These are phyloP conservation scores for Trichoderma sp. DNA, from an alignment of 2,329 filamentous ascomycete species.

Conservation along the genomic window DNA sequence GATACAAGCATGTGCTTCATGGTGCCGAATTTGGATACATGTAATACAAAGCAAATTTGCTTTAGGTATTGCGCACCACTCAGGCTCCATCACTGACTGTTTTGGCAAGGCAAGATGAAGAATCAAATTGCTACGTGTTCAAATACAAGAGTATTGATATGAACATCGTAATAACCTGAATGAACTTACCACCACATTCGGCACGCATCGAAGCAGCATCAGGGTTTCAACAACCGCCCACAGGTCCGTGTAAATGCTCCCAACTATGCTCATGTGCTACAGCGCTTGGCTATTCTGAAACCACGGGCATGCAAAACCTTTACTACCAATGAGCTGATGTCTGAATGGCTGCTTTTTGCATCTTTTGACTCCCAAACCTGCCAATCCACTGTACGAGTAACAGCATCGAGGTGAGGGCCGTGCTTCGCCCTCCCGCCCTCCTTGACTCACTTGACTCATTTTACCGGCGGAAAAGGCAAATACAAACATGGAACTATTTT, in stretches of 20 bases:
- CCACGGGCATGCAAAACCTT: background rate
- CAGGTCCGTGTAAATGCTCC: background rate
- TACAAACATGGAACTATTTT: background rate
- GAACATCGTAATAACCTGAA: background rate
- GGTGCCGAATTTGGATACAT: background rate
- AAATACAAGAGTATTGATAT: background rate
- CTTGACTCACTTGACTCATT: slow-evolving; percentile 3
- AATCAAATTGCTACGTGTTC: background rate
- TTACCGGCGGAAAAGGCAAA: background rate
- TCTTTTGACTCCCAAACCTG: background rate
- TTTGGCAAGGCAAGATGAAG: background rate
- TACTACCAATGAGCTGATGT: background rate
- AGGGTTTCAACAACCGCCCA: background rate
- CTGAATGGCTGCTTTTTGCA: background rate
- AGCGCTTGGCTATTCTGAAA: background rate
- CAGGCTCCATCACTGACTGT: background rate
- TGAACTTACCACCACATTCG: background rate
- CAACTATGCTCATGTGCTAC: background rate
- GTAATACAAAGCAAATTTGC: background rate
- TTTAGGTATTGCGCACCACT: background rate
- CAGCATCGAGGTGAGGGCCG: background rate
- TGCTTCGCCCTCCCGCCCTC: background rate
- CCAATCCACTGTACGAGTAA: background rate
- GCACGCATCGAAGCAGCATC: background rate
- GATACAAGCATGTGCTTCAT: background rate